A percentile compares a stretch with the other conserved stretches of the same genome.
Conservation (phyloP, 2,329 filamentous ascomycete species). For the Xylariaceae sp. region DNA sequence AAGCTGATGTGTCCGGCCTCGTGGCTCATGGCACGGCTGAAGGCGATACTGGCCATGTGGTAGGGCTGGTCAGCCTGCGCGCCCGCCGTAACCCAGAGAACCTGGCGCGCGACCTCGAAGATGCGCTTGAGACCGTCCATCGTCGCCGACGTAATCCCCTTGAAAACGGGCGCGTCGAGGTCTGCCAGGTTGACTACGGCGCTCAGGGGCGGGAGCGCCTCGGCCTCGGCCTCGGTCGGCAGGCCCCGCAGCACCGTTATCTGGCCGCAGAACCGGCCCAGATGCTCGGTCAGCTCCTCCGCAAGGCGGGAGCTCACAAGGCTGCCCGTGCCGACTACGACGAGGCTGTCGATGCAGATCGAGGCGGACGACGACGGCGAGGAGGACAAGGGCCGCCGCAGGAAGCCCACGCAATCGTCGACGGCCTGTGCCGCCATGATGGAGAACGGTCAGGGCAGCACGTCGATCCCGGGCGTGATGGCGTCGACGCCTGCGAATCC, state of each 20-base stretch:
- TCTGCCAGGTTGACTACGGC: conserved; percentile 16
- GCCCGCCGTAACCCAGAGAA: conserved; percentile 6
- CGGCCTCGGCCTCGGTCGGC: not conserved
- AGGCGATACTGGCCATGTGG: conserved; percentile 2
- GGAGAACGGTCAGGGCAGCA: not conserved
- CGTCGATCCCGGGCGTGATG: conserved; percentile 1
- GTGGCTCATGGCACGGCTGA: conserved; percentile 1
- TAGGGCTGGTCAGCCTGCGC: conserved; percentile 1
- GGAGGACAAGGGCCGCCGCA: conserved; percentile 3
- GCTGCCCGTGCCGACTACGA: conserved; percentile 3
- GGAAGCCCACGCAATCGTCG: conserved; percentile 10
- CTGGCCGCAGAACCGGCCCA: not conserved
- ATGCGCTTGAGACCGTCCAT: conserved; percentile 4
- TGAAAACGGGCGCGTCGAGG: conserved; percentile 20
- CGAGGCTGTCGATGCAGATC: conserved; percentile 3
- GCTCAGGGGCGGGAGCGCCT: too few species aligned
- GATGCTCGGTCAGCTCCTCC: not conserved
- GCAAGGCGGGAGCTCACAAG: not conserved
- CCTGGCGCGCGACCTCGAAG: not conserved
- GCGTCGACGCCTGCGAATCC: conserved; percentile 9
- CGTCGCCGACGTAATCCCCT: conserved; percentile 8
- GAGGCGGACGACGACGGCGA: not conserved
- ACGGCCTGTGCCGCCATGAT: conserved; percentile 27
- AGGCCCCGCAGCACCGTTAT: conserved; percentile 1
- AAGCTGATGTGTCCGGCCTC: too few species aligned